Percentiles rank a stretch among this genome's conserved stretches.
Conservation (phyloP, 306 rosid species). For the Gynostemma pentaphyllum region DNA sequence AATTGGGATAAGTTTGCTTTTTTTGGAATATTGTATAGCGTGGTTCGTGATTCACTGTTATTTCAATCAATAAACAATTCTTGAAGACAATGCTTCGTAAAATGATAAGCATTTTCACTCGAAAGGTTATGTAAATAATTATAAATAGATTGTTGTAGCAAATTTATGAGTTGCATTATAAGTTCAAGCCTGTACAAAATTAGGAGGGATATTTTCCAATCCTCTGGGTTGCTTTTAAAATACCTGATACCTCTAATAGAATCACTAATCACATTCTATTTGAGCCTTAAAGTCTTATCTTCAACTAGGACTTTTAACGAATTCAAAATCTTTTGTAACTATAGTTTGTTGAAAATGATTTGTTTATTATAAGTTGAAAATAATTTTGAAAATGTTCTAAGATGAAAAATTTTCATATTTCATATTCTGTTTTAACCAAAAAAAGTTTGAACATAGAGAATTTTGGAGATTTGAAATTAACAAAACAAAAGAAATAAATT, state of each 20-base stretch:
- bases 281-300: no score
- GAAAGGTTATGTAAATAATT: not conserved
- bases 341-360: no score
- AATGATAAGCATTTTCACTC: conserved; percentile 42
- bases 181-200: not conserved
- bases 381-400: no score
- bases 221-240: not conserved
- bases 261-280: no score
- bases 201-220: not conserved
- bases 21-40: conserved; percentile 31
- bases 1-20: not conserved
- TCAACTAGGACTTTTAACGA: no score
- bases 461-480: no score
- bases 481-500: no score
- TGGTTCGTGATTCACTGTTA: conserved; percentile 57
- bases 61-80: conserved; percentile 40
- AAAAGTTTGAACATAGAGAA: no score
- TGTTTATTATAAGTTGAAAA: no score
- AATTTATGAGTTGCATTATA: not conserved
- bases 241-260: not conserved
- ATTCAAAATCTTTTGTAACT: no score
- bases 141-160: not conserved
- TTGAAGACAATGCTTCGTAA: conserved; percentile 81
- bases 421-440: no score
- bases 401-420: no score